Conservation (phyloP, 768 basidiomycete species). For the Pholiota conissans region DNA sequence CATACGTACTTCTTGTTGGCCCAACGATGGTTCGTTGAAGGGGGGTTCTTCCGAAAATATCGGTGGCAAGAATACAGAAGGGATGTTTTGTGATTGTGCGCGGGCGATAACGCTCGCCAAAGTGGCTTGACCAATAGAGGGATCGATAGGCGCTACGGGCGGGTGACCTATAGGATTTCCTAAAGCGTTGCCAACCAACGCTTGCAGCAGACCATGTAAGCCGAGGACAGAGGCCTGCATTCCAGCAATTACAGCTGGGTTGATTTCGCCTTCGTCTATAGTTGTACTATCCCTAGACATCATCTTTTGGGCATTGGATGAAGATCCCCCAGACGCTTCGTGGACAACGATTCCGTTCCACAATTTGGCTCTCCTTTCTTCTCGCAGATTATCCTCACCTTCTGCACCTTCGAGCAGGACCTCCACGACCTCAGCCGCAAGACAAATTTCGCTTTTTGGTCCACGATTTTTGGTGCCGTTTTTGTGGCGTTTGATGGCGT, state of each 20-base stretch:
- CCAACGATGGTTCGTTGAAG: slow-evolving; percentile 13
- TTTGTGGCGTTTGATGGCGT: slow-evolving; percentile 80
- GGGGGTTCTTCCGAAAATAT: slow-evolving; percentile 14
- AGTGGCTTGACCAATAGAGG: slow-evolving; percentile 61
- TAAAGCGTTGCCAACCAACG: slow-evolving; percentile 55
- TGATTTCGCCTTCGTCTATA: slow-evolving; percentile 65
- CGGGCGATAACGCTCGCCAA: slow-evolving; percentile 72
- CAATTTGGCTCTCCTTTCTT: slow-evolving; percentile 60
- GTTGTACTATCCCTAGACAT: slow-evolving; percentile 28
- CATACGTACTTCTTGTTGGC: slow-evolving; percentile 9
- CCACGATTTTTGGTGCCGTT: slow-evolving; percentile 55
- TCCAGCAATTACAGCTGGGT: slow-evolving; percentile 42
- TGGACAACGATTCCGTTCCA: slow-evolving; percentile 62
- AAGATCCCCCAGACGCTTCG: slow-evolving; percentile 29
- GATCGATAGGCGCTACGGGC: slow-evolving; percentile 34
- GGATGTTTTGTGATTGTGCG: slow-evolving; percentile 56
- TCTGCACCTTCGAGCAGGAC: slow-evolving; percentile 49
- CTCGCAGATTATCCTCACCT: slow-evolving; percentile 46
- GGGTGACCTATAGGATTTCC: slow-evolving; percentile 38
- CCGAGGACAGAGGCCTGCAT: slow-evolving; percentile 54
- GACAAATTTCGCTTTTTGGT: slow-evolving; percentile 51
- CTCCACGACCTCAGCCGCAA: slow-evolving; percentile 60
- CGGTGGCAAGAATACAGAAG: slow-evolving; percentile 16
- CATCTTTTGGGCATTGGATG: slow-evolving; percentile 14
- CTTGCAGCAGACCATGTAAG: slow-evolving; percentile 56